A percentile compares a stretch with the other conserved stretches of the same genome.
Conservation (phyloP, 2,329 filamentous ascomycete genomes). For the Fusarium redolens region DNA sequence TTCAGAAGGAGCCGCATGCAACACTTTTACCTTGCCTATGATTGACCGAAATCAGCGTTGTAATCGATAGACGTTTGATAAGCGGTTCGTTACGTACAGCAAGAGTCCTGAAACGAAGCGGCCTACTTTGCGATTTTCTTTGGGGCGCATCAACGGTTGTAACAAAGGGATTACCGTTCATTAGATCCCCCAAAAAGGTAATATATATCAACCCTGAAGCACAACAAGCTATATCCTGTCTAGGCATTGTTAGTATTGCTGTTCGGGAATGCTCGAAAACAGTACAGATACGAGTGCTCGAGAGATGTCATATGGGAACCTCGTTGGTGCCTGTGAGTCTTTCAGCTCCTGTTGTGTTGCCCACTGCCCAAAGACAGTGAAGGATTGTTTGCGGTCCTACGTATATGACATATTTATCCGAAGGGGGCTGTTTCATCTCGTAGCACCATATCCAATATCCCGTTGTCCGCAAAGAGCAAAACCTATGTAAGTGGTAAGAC, state of each 20-base stretch:
- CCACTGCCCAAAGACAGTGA: neutral
- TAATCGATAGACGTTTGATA: neutral
- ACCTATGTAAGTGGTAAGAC: constrained; percentile 1
- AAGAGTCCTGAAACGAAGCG: neutral
- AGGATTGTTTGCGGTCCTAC: neutral
- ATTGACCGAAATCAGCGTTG: neutral
- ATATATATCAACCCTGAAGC: neutral
- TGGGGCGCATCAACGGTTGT: neutral
- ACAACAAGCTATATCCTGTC: neutral
- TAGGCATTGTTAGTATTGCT: no score
- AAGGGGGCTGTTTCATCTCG: neutral
- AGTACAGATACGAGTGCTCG: neutral
- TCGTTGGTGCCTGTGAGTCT: neutral
- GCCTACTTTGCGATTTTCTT: neutral
- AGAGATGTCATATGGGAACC: neutral
- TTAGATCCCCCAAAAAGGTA: neutral
- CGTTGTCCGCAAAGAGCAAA: neutral
- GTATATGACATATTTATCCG: neutral
- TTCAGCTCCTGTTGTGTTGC: neutral
- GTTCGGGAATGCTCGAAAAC: neutral
- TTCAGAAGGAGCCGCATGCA: neutral
- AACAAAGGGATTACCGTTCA: neutral
- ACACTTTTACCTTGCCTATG: neutral
- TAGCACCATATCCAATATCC: neutral
- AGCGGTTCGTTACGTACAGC: neutral